These are phyloP conservation scores for Chionographis japonica DNA, from an alignment of 106 monocot species.

Conservation along the genomic window DNA sequence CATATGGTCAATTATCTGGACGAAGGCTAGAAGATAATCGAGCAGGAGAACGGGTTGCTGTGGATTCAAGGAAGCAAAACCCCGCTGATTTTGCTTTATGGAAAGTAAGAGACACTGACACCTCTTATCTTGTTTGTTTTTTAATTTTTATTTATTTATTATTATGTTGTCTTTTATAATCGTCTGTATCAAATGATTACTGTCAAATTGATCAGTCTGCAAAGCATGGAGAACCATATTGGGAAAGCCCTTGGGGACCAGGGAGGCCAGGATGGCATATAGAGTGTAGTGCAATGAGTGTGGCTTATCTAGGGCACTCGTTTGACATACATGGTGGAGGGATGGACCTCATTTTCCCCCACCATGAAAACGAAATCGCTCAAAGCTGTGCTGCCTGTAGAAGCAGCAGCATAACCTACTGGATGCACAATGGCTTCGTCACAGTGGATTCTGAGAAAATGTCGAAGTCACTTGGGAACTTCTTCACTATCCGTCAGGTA, in stretches of 20 bases:
- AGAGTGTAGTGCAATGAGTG: slow-evolving; percentile 99
- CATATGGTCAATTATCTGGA: slow-evolving; percentile 88
- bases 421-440: slow-evolving; percentile 98
- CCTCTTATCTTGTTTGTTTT: neutral
- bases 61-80: slow-evolving; percentile 87
- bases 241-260: slow-evolving; percentile 97
- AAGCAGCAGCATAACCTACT: slow-evolving; percentile 60
- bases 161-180: neutral
- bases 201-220: slow-evolving; percentile 41
- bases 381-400: slow-evolving; percentile 92
- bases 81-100: slow-evolving; percentile 98
- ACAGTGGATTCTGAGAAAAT: slow-evolving; percentile 85
- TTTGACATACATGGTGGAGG: slow-evolving; percentile 99
- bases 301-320: slow-evolving; percentile 72
- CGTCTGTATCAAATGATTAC: neutral
- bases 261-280: slow-evolving; percentile 99
- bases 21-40: slow-evolving; percentile 86
- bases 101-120: slow-evolving; percentile 54
- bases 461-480: slow-evolving; percentile 91
- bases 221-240: slow-evolving; percentile 80
- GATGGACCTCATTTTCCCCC: slow-evolving; percentile 91
- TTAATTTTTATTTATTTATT: slow-evolving; percentile 1
- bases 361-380: slow-evolving; percentile 99
- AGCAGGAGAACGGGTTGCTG: slow-evolving; percentile 82
- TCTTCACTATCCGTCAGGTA: slow-evolving; percentile 90